Evolutionary conservation across 2,329 filamentous ascomycete genomes (phyloP).

Genomic region (Trichophyton rubrum): DNA sequence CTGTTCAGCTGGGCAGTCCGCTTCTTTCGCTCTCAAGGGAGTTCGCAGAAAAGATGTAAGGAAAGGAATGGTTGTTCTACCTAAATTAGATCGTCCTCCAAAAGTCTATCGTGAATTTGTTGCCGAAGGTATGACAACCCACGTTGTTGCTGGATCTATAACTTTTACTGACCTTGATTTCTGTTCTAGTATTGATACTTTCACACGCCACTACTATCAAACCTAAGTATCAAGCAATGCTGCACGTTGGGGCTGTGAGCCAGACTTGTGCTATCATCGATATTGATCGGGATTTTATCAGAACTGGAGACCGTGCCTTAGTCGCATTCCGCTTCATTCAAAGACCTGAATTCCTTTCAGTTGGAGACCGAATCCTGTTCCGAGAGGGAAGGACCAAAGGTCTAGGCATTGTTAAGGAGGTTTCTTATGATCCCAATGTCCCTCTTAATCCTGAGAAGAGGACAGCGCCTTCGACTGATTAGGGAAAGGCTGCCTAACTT

Average conservation of each 20-base stretch:
- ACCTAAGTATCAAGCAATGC: conserved; percentile 93
- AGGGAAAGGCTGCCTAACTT: neutral
- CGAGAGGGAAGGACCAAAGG: conserved; percentile 92
- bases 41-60: conserved; percentile 82
- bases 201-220: conserved; percentile 96
- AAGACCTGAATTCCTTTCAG: conserved; percentile 77
- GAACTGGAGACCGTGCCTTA: conserved; percentile 83
- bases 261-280: conserved; percentile 97
- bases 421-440: conserved; percentile 68
- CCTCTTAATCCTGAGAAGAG: conserved; percentile 33
- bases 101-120: conserved; percentile 67
- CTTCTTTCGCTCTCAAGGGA: conserved; percentile 79
- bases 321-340: conserved; percentile 95
- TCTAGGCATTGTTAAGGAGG: conserved; percentile 79
- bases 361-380: conserved; percentile 83
- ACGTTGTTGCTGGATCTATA: neutral
- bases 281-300: conserved; percentile 88
- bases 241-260: conserved; percentile 86
- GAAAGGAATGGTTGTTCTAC: conserved; percentile 95
- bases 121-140: conserved; percentile 49
- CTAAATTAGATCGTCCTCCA: conserved; percentile 62
- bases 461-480: conserved; percentile 14
- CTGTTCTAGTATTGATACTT: conserved; percentile 62
- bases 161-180: neutral
- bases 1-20: conserved; percentile 82